phyloP scores from a whole-genome alignment of 2,329 filamentous ascomycete species.

The Trichoderma atroviride region DNA sequence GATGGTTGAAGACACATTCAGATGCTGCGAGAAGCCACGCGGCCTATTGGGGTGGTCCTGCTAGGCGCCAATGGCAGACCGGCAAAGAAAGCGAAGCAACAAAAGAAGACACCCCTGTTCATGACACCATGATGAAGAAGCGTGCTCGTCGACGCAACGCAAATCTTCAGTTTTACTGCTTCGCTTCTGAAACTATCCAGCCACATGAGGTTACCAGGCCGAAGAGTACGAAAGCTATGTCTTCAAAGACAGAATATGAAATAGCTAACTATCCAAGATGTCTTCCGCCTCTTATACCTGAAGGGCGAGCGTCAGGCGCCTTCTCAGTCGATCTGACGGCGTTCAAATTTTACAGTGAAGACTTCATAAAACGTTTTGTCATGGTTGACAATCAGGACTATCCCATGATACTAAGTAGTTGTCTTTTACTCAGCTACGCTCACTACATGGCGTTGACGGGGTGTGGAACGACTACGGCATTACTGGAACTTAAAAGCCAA shows the following conservation, averaged over 20 bases:
- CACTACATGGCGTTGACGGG: conserved; percentile 5
- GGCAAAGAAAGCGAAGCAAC: neutral
- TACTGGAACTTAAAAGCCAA: conserved; percentile 8
- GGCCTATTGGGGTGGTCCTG: conserved; percentile 12
- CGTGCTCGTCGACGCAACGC: neutral
- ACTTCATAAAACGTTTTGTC: conserved; percentile 1
- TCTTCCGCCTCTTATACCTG: neutral
- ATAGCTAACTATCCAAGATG: neutral
- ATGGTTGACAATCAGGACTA: conserved; percentile 1
- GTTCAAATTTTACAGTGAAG: conserved; percentile 1
- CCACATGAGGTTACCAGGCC: neutral
- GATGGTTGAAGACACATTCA: conserved; percentile 17
- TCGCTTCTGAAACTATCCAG: neutral
- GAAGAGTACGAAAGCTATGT: neutral
- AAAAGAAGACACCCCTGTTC: neutral
- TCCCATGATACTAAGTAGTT: neutral
- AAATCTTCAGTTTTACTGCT: neutral
- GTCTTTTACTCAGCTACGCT: conserved; percentile 9
- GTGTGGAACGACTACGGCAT: neutral
- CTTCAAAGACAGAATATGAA: neutral
- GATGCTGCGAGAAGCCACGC: conserved; percentile 12
- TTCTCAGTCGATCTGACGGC: neutral
- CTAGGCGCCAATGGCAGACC: conserved; percentile 7
- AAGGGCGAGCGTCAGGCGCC: neutral
- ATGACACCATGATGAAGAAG: neutral